Evolutionary conservation across 495 filamentous ascomycete species (phyloP), one percentile per base, ranked within the genome.

Genomic region (Aspergillus baeticus): DNA sequence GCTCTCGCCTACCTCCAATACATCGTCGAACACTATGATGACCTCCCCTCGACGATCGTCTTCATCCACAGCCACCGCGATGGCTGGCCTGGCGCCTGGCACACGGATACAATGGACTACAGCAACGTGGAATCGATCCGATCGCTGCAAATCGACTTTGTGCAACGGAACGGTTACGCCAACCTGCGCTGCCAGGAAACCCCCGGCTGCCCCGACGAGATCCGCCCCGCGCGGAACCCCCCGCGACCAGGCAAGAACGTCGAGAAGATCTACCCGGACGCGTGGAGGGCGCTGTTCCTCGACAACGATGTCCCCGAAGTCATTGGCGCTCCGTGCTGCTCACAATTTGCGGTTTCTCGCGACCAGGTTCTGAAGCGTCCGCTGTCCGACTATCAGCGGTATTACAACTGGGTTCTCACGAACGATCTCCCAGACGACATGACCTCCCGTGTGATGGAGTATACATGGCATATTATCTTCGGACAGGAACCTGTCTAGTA

Each of bases 341-440:
- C 84, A 53, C 87, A 89, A 66, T 90, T 90, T 53, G 86, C 82
- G 1, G 85, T 88, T 2, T 80, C 81, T 10, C 64, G 77, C 13
- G 79, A 81, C 0, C 74, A 77, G 53, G 72, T 90, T 0, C 66
- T 64, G 0, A 61, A 68, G 47, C 75, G 83, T 18, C 61, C 81
- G 17, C 60, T 65, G 39, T 73, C 69, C 33, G 80, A 84, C 21
- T 90, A 88, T 59, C 44, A 77, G 58, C 71, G 73, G 6, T 86
- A 76, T 64, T 75, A 84, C 14, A 61, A 82, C 17, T 89, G 86
- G 86, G 66, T 89, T 22, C 47, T 87, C 22, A 69, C 68, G 22
- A 80, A 74, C 22, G 63, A 77, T 2, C 51, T 81, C 61, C 60
- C 70, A 7, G 77, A 82, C 59, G 69, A 71, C 26, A 68, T 74